Base-by-base conservation (phyloP, 2,329 filamentous ascomycete species). In the Paecilomyces sp. region DNA sequence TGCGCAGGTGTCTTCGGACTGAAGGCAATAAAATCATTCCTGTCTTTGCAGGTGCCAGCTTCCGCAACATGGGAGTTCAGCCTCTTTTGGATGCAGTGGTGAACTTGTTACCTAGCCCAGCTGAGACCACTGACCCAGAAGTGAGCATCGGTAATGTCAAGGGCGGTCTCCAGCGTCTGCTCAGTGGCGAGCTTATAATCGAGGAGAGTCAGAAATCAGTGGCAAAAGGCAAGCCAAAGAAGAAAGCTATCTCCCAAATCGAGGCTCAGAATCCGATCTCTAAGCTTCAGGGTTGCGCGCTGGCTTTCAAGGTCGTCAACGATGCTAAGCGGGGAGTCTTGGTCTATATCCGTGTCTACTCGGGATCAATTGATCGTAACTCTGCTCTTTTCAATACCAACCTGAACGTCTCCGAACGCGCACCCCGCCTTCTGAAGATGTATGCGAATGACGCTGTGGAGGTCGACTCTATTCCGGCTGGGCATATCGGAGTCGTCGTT, bases 231-330 rank as follows among this genome's bases (percentile, higher is more conserved):
- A 76, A 75, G 57, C 75, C 76, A 61, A 72, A 78, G 73, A 74
- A 75, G 74, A 70, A 78, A 71, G 57, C 66, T 62, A 53, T 71
- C 12, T 62, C 72, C 7, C 70, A 81, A 5, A 76, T 85, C 2
- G 83, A 85, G 63, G 68, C 68, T 7, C 69, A 69, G 34, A 67
- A 67, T 28, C 64, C 75, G 12, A 73, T 83, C n/a, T 75, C 80
- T 28, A 90, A 88, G 15, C 84, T 97, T 1, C 80, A 85, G 64
- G 83, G 83, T 33, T 90, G 87, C 66, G 87, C 86, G 1, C 74
- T 90, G 25, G 88, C 88, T 7, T 99, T 97, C 83, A 99, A 99
- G 75, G 94, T 97, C 5, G 91, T 94, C 64, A 89, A 93, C 65
- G 93, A 97, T 68, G 80, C 89, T 8, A 88, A 88, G 64, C 87